Conservation (phyloP, 1,284 basidiomycete species). For the Apiotrichum gracile region DNA sequence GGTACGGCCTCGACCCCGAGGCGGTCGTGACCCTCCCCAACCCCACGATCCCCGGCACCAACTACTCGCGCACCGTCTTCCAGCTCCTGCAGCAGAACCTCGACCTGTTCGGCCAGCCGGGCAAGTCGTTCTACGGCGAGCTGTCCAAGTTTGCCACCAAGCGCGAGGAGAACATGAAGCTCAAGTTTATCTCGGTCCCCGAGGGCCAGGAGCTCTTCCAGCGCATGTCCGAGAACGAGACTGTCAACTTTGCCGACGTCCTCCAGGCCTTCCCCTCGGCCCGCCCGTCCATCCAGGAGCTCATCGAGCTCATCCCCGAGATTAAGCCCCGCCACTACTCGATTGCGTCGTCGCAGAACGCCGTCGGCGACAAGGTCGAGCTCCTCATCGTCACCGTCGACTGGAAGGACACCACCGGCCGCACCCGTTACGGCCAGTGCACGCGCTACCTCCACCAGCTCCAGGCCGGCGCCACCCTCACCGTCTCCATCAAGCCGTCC, state of each 20-base stretch:
- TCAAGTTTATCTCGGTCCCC: slow-evolving; percentile 88
- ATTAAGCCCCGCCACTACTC: slow-evolving; percentile 98
- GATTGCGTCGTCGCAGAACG: slow-evolving; percentile 90
- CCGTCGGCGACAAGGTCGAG: slow-evolving; percentile 90
- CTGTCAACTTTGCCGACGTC: slow-evolving; percentile 88
- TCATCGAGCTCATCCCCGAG: slow-evolving; percentile 84
- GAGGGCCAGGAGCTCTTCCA: slow-evolving; percentile 92
- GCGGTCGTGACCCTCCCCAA: slow-evolving; percentile 77
- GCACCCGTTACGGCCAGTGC: slow-evolving; percentile 84
- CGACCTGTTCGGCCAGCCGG: slow-evolving; percentile 91
- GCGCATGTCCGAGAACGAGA: slow-evolving; percentile 90
- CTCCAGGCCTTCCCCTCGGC: slow-evolving; percentile 75
- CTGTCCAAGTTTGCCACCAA: slow-evolving; percentile 70
- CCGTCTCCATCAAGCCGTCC: slow-evolving; percentile 95
- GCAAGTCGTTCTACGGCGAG: slow-evolving; percentile 90
- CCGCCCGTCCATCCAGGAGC: slow-evolving; percentile 67
- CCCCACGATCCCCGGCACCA: slow-evolving; percentile 48
- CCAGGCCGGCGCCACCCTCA: slow-evolving; percentile 82
- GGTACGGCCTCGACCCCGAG: slow-evolving; percentile 83
- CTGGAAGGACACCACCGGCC: slow-evolving; percentile 76
- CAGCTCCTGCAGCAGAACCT: slow-evolving; percentile 95
- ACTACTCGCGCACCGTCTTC: slow-evolving; percentile 82
- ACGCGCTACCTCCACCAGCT: slow-evolving; percentile 87
- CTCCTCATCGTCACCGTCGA: slow-evolving; percentile 94
- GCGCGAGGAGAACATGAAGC: slow-evolving; percentile 68